Conservation (phyloP, 257 asterid species). For the Solanum dulcamara region DNA sequence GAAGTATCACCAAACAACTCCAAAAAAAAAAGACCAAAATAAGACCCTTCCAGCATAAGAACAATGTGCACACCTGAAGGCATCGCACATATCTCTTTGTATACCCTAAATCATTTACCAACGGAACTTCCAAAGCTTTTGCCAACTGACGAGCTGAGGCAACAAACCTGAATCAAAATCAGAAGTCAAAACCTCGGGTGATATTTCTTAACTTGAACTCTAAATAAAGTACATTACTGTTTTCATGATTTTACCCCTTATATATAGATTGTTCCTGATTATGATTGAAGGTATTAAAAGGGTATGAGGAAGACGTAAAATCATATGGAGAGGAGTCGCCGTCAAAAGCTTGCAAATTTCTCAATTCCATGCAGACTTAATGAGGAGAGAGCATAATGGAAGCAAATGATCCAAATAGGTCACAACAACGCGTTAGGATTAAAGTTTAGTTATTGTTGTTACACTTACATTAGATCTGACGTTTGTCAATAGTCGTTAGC, state of each 20-base stretch:
- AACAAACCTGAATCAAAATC: slow-evolving; percentile 55
- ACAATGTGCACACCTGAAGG: slow-evolving; percentile 57
- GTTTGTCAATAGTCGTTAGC: background rate
- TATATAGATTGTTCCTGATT: background rate
- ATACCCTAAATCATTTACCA: slow-evolving; percentile 94
- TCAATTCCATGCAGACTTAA: background rate
- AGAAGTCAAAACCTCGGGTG: background rate
- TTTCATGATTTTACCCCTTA: background rate
- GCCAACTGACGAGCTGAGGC: slow-evolving; percentile 96
- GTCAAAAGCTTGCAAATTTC: background rate
- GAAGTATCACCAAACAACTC: background rate
- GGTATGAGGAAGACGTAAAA: background rate
- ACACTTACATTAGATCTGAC: background rate
- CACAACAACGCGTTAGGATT: background rate
- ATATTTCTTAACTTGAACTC: background rate
- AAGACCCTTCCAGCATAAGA: background rate
- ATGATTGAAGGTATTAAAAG: background rate
- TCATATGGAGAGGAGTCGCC: background rate
- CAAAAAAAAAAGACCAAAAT: background rate
- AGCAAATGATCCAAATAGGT: background rate
- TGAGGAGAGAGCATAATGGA: background rate
- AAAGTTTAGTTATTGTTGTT: background rate
- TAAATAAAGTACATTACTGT: background rate
- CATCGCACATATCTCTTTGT: slow-evolving; percentile 95
- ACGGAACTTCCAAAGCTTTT: slow-evolving; percentile 92